Evolutionary conservation across 1,139 yeast species (phyloP), one percentile per base, ranked within the genome.

Genomic region (Saccharomyces hybrid): DNA sequence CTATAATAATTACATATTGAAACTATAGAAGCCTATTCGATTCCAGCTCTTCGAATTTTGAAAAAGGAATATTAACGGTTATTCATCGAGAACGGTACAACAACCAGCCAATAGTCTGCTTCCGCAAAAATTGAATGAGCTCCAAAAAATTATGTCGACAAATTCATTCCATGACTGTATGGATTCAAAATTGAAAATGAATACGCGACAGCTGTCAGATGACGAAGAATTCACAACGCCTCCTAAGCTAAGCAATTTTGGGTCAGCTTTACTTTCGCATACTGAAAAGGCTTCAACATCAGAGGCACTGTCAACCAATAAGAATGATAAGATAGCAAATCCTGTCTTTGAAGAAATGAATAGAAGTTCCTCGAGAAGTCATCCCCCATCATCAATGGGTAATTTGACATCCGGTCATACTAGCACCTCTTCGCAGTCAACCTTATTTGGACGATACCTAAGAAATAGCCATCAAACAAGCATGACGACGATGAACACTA

Each of bases 241-340:
- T 5, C 71, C 71, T 9, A 61, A 62, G 42, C 51, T 67, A 34
- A 67, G 71, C 50, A 58, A 65, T 51, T 67, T 64, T 57, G 70
- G 68, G 3, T 65, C 69, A 9, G 70, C 68, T 5, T 53, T 66
- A 50, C 54, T 67, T 9, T 59, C 61, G 14, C 65, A 58, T 8
- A 41, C 52, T 11, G 47, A 38, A 38, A 38, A 38, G 11, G 5
- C 44, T 11, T 38, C 44, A 4, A n/a, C 23, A 9, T 20, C 44
- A 20, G 25, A 38, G 44, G 6, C 5, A 38, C 13, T 38, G 11
- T 38, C 44, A 38, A 38, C 8, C 6, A 7, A 38, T 38, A 38
- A 38, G 5, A 20, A 16, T 38, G 25, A 38, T 6, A 38, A 38
- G 44, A 38, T 38, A 5, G 7, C 44, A 20, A 38, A 38, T 4